Evolutionary conservation across 192 early-diverging fungal species (phyloP).

Genomic region (Mortierella alpina): DNA sequence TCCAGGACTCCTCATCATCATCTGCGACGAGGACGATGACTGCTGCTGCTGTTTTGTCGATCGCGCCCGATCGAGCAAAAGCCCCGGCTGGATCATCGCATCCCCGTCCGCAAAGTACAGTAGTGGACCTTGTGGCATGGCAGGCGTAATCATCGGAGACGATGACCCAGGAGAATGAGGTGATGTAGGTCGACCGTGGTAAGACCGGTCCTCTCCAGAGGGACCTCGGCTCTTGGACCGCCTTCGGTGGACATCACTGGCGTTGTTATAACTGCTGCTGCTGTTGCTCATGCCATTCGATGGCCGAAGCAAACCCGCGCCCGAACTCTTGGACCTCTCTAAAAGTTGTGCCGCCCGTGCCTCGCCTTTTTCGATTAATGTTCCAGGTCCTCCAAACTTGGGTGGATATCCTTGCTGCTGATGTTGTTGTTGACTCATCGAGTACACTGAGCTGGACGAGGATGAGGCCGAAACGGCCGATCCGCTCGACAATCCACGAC

Average conservation of each 20-base stretch:
- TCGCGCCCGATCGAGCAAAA: constrained; percentile 32
- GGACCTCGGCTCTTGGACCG: constrained; percentile 42
- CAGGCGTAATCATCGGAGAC: not conserved
- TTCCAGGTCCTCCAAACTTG: not conserved
- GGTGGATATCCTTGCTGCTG: not conserved
- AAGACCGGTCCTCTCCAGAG: constrained; percentile 21
- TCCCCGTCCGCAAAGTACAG: constrained; percentile 32
- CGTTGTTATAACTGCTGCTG: not conserved
- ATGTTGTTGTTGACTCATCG: not conserved
- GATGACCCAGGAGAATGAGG: constrained; percentile 7
- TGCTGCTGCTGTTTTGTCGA: constrained; percentile 24
- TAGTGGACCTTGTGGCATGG: constrained; percentile 31
- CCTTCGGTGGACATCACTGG: not conserved
- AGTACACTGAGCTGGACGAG: not conserved
- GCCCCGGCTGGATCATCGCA: constrained; percentile 48
- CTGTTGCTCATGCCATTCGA: constrained; percentile 8
- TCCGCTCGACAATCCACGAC: not conserved
- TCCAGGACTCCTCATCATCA: not conserved
- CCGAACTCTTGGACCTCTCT: constrained; percentile 16
- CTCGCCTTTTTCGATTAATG: not conserved
- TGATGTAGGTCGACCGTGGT: constrained; percentile 1
- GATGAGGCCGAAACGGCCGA: not conserved
- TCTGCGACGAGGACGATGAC: not conserved
- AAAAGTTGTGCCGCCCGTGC: not conserved
- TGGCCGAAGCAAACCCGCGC: constrained; percentile 18